Evolutionary conservation across 495 filamentous ascomycete genomes (phyloP), one percentile per base, ranked within the genome.

Genomic region (Penicillium nucicola): DNA sequence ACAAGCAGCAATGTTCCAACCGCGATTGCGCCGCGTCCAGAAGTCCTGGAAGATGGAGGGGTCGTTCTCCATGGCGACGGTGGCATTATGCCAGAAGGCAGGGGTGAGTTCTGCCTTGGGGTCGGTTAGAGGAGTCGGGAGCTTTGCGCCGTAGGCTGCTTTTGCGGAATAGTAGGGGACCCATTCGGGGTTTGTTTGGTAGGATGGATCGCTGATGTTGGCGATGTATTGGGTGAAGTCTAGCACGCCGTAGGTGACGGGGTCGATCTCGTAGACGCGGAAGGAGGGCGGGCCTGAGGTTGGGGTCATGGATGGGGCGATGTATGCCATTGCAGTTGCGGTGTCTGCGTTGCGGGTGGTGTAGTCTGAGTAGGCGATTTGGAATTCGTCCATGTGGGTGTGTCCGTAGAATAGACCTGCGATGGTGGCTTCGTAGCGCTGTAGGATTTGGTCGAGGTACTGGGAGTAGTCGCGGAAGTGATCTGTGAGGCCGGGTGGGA

Each of bases 21-120:
- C 74, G 17, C 75, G 64, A 15, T 50, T 55, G 14, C 68, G 69
- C 14, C 71, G 55, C 3, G 61, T 59, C 57, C 65, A 73, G 45
- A 65, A 79, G 4, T 61, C 53, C 19, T 72, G 50, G 53, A 77
- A 77, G 0, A 66, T 49, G 0, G 57, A n/a, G 4, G 65, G 45
- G 33, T 74, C 58, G 4, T 53, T 37, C 25, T 74, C 66, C 44
- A 77, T 70, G 5, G 64, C 55, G 1, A 57, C 71, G 4, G 80
- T 82, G 18, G 83, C 72, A 57, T 80, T 76, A 56, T 83, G 79
- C 80, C 80, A 82, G 66, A 83, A 83, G 7, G 75, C 76, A 0
- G 79, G 72, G 0, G 73, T 75, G 5, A 82, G 66, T 44, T 82
- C 80, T 14, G 60, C 67, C 2, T 38, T 32, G 0, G 60, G 22